These are phyloP conservation scores for Phytopythium cucurbitacearum DNA, from an alignment of 352 stramenopile genomes.

Conservation along the genomic window DNA sequence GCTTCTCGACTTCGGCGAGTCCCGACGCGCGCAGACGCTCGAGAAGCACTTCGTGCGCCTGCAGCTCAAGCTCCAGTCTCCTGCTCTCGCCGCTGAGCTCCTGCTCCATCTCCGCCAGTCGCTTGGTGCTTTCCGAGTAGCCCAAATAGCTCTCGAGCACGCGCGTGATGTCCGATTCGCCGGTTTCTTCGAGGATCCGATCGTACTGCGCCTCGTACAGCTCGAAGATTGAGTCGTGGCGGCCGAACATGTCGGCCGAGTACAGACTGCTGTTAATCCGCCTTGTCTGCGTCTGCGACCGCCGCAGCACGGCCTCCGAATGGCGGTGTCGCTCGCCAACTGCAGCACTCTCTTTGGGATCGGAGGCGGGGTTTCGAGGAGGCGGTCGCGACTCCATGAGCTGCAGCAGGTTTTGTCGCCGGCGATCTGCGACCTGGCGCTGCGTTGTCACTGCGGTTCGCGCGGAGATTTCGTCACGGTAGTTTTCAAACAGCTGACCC, in stretches of 20 bases:
- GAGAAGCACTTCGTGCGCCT: constrained; percentile 22
- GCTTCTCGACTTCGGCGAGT: constrained; percentile 42
- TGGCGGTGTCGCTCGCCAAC: background rate
- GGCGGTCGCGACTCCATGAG: constrained; percentile 29
- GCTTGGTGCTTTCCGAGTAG: constrained; percentile 24
- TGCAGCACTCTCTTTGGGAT: constrained; percentile 9
- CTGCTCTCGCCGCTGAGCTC: constrained; percentile 25
- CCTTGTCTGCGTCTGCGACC: constrained; percentile 2
- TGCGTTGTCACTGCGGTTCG: constrained; percentile 32
- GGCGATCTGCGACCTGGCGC: constrained; percentile 35
- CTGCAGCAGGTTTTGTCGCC: constrained; percentile 44
- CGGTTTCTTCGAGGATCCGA: constrained; percentile 38
- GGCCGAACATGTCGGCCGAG: constrained; percentile 13
- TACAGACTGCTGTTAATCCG: constrained; percentile 27
- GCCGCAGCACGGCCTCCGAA: too few species aligned
- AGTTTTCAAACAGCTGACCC: constrained; percentile 34
- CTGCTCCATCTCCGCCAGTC: constrained; percentile 45
- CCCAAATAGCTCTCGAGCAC: constrained; percentile 46
- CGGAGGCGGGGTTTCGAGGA: constrained; percentile 5
- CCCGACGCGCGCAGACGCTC: constrained; percentile 40
- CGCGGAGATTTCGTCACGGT: constrained; percentile 44
- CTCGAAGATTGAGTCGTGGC: constrained; percentile 49
- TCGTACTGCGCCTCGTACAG: constrained; percentile 61
- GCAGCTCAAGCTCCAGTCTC: constrained; percentile 23
- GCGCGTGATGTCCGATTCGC: constrained; percentile 41